Evolutionary conservation across 2,329 filamentous ascomycete genomes (phyloP).

Genomic region (Alternaria rosae): DNA sequence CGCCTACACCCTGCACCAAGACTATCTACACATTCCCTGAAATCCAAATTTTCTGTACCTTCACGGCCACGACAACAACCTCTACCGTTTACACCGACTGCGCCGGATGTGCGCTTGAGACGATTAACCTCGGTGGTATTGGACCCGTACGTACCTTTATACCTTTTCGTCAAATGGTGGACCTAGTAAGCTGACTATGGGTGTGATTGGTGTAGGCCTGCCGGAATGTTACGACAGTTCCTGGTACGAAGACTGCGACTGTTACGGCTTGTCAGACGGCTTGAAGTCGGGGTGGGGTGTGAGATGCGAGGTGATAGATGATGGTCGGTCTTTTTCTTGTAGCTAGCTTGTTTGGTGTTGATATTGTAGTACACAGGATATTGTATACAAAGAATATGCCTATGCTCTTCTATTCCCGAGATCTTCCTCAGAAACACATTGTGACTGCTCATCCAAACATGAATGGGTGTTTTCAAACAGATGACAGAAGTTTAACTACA

Average conservation of each 20-base stretch:
- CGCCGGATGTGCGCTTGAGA: slow-evolving; percentile 32
- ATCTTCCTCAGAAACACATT: neutral
- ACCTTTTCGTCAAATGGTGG: neutral
- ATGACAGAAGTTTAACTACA: neutral
- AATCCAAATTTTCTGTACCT: slow-evolving; percentile 30
- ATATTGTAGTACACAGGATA: neutral
- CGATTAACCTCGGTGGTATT: slow-evolving; percentile 9
- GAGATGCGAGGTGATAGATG: neutral
- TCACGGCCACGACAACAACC: slow-evolving; percentile 31
- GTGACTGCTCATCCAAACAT: neutral
- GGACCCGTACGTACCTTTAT: neutral
- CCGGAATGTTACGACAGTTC: slow-evolving; percentile 21
- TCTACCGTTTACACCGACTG: slow-evolving; percentile 38
- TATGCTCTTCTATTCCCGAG: neutral
- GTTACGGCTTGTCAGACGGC: slow-evolving; percentile 16
- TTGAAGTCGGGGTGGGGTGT: neutral
- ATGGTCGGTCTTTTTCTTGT: neutral
- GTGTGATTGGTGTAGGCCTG: slow-evolving; percentile 28
- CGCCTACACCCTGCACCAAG: slow-evolving; percentile 24
- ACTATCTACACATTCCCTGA: slow-evolving; percentile 27
- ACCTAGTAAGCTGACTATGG: neutral
- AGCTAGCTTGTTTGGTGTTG: neutral
- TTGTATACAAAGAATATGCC: neutral
- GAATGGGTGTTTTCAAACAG: neutral
- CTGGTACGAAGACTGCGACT: slow-evolving; percentile 22